phyloP scores from a whole-genome alignment of 2,329 filamentous ascomycete species.

The Trichoderma guizhouense region DNA sequence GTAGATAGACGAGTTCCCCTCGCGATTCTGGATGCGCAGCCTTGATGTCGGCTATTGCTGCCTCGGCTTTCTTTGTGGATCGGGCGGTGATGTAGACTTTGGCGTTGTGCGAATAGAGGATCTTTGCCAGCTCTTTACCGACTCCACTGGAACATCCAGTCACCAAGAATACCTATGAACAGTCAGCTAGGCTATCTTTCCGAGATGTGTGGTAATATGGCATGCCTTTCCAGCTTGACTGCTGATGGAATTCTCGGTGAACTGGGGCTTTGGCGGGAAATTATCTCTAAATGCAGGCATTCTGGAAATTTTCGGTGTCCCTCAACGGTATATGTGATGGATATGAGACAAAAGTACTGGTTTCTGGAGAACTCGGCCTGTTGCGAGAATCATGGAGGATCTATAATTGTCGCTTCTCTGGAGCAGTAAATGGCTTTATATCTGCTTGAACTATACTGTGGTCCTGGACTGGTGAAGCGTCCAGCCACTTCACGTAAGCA shows the following conservation, averaged over 20 bases:
- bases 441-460: not conserved
- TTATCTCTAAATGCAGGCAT: not conserved
- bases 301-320: not conserved
- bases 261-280: not conserved
- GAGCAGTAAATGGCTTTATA: not conserved
- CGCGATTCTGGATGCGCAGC: not conserved
- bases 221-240: not conserved
- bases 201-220: not conserved
- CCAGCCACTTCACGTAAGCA: not conserved
- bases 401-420: not conserved
- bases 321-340: not conserved
- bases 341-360: not conserved
- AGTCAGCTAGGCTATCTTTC: not conserved
- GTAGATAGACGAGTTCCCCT: not conserved
- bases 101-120: not conserved
- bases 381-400: not conserved
- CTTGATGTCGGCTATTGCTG: not conserved
- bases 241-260: not conserved
- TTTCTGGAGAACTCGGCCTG: not conserved
- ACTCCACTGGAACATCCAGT: not conserved
- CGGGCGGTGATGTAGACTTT: not conserved
- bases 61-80: not conserved
- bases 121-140: not conserved
- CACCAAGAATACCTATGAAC: not conserved
- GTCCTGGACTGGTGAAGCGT: not conserved